Base-by-base conservation (phyloP, 306 rosid genomes). In the Quercus cerris region DNA sequence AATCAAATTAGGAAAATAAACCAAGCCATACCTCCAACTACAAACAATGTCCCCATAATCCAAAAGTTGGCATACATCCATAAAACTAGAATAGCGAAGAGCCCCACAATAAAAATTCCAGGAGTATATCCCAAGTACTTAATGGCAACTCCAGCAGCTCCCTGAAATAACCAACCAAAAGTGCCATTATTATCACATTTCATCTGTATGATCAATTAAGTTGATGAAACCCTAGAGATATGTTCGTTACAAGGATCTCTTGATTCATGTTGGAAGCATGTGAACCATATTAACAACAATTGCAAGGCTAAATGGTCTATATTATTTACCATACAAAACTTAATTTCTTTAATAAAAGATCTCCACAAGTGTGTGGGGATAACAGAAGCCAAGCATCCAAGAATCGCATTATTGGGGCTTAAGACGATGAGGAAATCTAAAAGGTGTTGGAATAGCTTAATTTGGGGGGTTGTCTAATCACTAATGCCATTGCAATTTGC, bases 11-110 rank as follows among this genome's bases (percentile, higher is more conserved):
- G 71, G 70, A 7, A 33, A 78, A 75, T 71, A 75, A 84, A 72
- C 59, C 23, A 28, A 28, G 31, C 6, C 81, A 52, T 89, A 96
- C 99, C 99, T 91, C 97, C 99, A 73, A 96, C 93, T 49, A 96
- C 80, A 80, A 96, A 94, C 83, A 96, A 85, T 17, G 86, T 82
- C 83, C 99, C 99, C 6, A 97, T 86, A 84, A 96, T 91, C 99
- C 98, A 93, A 85, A 96, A 90, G 90, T 96, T 93, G 78, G 98
- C 99, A 80, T 85, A 96, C 97, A 92, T 93, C 99, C 98, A 96
- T 81, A 96, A 87, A 72, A 96, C 81, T 59, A 96, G 93, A 92
- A 96, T 96, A 74, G 85, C 97, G 31, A 91, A 89, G 70, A 96
- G 89, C 81, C 99, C 99, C 30, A 96, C 98, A 12, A 96, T 93